Base-by-base conservation (phyloP, 2,329 filamentous ascomycete genomes). In the Neofusicoccum cordaticola region DNA sequence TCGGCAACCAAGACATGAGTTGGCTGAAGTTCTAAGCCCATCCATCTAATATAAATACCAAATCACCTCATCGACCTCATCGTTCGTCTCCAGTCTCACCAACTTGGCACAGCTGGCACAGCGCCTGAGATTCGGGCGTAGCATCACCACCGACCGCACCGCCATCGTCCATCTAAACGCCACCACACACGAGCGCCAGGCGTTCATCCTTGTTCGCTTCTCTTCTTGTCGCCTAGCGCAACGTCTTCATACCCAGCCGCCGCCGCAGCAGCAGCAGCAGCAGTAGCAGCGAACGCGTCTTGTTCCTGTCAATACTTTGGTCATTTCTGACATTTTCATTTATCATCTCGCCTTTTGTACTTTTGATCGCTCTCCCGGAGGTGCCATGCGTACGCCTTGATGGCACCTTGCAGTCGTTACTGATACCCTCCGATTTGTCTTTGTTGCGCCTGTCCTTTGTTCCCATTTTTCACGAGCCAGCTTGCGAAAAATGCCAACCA, bases 11-110 rank as follows among this genome's bases (percentile, higher is more conserved):
- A 80, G 90, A 93, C 74, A 91, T 93, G 88, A 91, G 89, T 77
- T 93, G 90, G 90, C 78, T 93, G 68, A 92, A 93, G 72, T 81
- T 93, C 47, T 64, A 60, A 53, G 15, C 35, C 3, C 41, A 39
- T 17, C 45, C 27, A 56, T 19, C 48, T 47, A 52, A 44, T 19
- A 17, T 17, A 45, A n/a, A 48, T 15, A 61, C 15, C 27, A 61
- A 41, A 41, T 19, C 42, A 35, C 12, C 15, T 47, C 34, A 44
- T 19, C 15, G 15, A 52, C 11, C 19, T 52, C 58, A 51, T 35
- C 19, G 19, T 42, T 13, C 34, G 41, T 48, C 34, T 48, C 34
- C 7, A 31, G 22, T 17, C 35, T 31, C 61, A 48, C 19, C 51
- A 22, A 12, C 39, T 15, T 15, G 41, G n/a, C 42, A 37, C n/a